Conservation (phyloP, 192 early-diverging fungal species). For the Haplosporangium gracile region DNA sequence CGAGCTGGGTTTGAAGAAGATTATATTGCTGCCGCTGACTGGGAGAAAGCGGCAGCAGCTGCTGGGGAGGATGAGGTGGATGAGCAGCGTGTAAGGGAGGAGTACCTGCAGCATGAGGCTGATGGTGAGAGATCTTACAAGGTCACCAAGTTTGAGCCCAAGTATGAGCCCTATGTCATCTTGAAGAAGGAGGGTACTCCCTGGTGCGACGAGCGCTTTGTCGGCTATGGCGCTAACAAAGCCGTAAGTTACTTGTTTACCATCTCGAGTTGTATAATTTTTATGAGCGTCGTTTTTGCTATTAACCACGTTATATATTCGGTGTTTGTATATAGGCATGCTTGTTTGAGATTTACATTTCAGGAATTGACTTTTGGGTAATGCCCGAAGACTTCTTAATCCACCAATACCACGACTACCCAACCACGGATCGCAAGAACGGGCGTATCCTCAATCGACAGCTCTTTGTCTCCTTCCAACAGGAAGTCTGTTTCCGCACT, state of each 20-base stretch:
- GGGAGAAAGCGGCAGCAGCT: neutral
- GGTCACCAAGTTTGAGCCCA: slow-evolving; percentile 66
- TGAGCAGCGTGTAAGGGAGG: slow-evolving; percentile 12
- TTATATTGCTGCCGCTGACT: neutral
- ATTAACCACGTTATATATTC: neutral
- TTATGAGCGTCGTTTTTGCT: neutral
- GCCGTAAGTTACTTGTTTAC: slow-evolving; percentile 43
- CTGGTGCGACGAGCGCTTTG: slow-evolving; percentile 73
- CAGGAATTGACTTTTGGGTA: slow-evolving; percentile 73
- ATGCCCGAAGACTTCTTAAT: slow-evolving; percentile 71
- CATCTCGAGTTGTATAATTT: neutral
- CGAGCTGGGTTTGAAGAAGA: slow-evolving; percentile 16
- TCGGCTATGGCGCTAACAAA: slow-evolving; percentile 75
- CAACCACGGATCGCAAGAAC: slow-evolving; percentile 60
- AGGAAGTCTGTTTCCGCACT: slow-evolving; percentile 64
- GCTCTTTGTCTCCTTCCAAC: slow-evolving; percentile 67
- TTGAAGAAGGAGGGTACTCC: slow-evolving; percentile 65
- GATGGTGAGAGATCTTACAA: slow-evolving; percentile 60
- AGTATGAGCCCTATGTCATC: slow-evolving; percentile 73
- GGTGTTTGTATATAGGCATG: slow-evolving; percentile 55
- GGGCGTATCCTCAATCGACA: slow-evolving; percentile 69
- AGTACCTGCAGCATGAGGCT: slow-evolving; percentile 49
- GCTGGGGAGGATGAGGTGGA: neutral
- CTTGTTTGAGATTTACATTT: slow-evolving; percentile 70
- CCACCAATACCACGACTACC: slow-evolving; percentile 73